Percentiles rank a stretch among this genome's conserved stretches.
phyloP scores from a whole-genome alignment of 2,329 filamentous ascomycete genomes.

The Chrysoporthe deuterocubensis region DNA sequence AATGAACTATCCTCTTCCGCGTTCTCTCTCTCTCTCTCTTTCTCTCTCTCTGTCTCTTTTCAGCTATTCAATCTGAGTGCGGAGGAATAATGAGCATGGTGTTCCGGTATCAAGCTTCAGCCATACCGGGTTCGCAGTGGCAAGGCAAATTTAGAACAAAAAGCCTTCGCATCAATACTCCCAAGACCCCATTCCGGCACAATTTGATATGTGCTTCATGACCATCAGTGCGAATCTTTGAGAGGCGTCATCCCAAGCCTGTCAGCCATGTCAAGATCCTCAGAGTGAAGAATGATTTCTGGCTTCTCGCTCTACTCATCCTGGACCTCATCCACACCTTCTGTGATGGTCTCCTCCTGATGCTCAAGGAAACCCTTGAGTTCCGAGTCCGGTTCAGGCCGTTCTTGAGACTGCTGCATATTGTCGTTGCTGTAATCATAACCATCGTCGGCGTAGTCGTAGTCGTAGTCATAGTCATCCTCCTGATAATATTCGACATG shows the following conservation, averaged over 20 bases:
- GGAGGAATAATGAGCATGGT: background rate
- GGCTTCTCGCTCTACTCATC: slow-evolving; percentile 5
- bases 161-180: background rate
- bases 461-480: background rate
- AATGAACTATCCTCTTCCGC: background rate
- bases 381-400: background rate
- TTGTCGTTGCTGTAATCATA: background rate
- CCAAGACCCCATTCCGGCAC: background rate
- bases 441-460: slow-evolving; percentile 4
- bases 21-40: background rate
- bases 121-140: background rate
- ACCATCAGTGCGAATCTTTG: background rate
- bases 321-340: background rate
- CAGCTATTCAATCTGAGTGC: background rate
- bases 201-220: background rate
- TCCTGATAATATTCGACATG: background rate
- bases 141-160: background rate
- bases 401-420: background rate
- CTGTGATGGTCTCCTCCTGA: slow-evolving; percentile 22
- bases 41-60: background rate
- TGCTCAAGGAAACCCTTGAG: slow-evolving; percentile 24
- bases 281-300: slow-evolving; percentile 10
- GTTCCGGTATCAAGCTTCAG: background rate
- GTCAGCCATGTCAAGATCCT: slow-evolving; percentile 19
- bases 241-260: slow-evolving; percentile 9